Base-by-base conservation (phyloP, 192 early-diverging fungal genomes). In the Podochytrium sp. region DNA sequence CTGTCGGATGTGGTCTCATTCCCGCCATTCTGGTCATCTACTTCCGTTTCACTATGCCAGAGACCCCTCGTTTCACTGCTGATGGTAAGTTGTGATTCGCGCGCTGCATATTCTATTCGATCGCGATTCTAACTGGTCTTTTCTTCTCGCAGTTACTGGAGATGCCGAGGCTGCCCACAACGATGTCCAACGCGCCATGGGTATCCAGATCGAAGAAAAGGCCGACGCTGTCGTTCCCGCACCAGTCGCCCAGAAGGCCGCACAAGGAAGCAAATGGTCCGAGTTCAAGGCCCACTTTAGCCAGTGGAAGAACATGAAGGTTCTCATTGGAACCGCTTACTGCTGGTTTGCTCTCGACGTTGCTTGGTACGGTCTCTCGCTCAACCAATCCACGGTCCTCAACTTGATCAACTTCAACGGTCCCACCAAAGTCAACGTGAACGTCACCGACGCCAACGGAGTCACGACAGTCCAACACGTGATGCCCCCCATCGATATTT, bases 1-100 rank as follows among this genome's bases (percentile, higher is more conserved):
- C 93, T 55, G 81, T 95, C 47, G 94, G 92, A 65, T 81, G 95
- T 71, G 94, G 95, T 67, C 88, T 89, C 60, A 71, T 98, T 39
- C 96, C 96, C 3, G 92, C 86, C 38, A 58, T 95, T 1, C 75
- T 82, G 50, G 92, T 95, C n/a, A 85, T 98, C 57, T 98, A 97
- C 85, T 97, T 89, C 86, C 92, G 71, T 63, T 66, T 85, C 49
- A 95, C 93, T 57, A 96, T 96, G 69, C 93, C 94, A 49, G 96
- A 98, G 81, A 96, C 96, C 30, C 96, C 96, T 14, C 92, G 95
- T 72, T 98, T 90, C 85, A 80, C 79, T 12, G 78, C 89, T 62
- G 88, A 91, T 77, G 51, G 34, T 64, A n/a, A n/a, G n/a, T n/a
- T n/a, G n/a, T n/a, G n/a, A n/a, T n/a, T n/a, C n/a, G n/a, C n/a